Base-by-base conservation (phyloP, 1,284 basidiomycete species). In the Moniliophthora roreri region DNA sequence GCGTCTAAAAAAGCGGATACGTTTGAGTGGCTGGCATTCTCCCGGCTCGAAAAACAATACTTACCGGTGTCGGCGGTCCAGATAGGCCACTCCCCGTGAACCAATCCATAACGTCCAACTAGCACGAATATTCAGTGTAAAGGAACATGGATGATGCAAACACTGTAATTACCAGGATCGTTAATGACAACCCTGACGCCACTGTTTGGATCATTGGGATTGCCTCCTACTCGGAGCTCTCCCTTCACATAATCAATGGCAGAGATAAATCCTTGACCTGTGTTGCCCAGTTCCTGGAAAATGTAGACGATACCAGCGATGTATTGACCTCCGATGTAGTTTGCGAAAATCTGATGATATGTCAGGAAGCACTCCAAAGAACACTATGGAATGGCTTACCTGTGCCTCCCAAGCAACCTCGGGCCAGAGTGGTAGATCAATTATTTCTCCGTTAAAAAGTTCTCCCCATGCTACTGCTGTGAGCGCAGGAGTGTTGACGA, bases 401-500 rank as follows among this genome's bases (percentile, higher is more conserved):
- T 42, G 28, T 16, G 59, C 54, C 32, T 60, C 59, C 59, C 59
- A 60, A 42, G 49, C 53, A 26, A 58, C 49, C 48, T 56, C 55
- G 6, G 59, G 59, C 59, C 59, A 60, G 7, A 60, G 47, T 18
- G 59, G 59, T 2, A 60, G 45, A 39, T 60, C 52, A 16, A 60
- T 50, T 11, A 10, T 3, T 4, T 40, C 42, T 13, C 57, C 59
- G 21, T 58, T 46, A 52, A 60, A 60, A 11, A 60, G 28, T 34
- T 60, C 59, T 4, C 54, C 42, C 59, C 59, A 60, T 4, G 59
- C 51, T 16, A 60, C 59, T 10, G 59, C 59, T 15, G 59, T 60
- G 1, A 60, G 52, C 4, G 54, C 56, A 9, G 59, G 59, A 6
- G 59, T 60, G 42, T 60, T 60, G 45, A 60, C 57, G 7, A 60